A percentile compares a stretch with the other conserved stretches of the same genome.
These are phyloP conservation scores for Ramalina peruviana DNA, from an alignment of 495 filamentous ascomycete species.

Conservation along the genomic window DNA sequence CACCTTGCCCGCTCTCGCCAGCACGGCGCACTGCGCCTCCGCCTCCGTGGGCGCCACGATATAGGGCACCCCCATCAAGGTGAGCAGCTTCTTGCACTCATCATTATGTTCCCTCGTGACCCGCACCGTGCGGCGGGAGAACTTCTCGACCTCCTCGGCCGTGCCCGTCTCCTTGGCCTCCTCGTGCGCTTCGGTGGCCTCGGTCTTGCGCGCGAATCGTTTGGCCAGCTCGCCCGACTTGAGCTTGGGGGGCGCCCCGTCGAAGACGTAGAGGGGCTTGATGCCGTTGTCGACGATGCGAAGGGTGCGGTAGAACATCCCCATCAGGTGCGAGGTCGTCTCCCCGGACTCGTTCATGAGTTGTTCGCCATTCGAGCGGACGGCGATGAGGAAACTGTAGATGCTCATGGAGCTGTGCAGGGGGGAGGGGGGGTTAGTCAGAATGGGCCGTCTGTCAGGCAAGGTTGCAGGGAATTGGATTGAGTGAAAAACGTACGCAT, in stretches of 20 bases:
- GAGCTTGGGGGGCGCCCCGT: slow-evolving; percentile 89
- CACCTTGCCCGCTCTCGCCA: slow-evolving; percentile 86
- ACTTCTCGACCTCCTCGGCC: slow-evolving; percentile 94
- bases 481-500: slow-evolving; percentile 53
- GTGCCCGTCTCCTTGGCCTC: slow-evolving; percentile 97
- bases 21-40: slow-evolving; percentile 86
- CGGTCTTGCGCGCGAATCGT: slow-evolving; percentile 78
- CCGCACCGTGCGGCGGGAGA: slow-evolving; percentile 82
- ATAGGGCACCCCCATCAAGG: slow-evolving; percentile 90
- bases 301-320: slow-evolving; percentile 97
- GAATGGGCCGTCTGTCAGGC: not conserved
- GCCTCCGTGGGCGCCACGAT: slow-evolving; percentile 93
- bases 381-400: slow-evolving; percentile 95
- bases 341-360: slow-evolving; percentile 87
- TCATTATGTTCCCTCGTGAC: slow-evolving; percentile 94
- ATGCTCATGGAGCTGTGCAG: slow-evolving; percentile 82
- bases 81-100: slow-evolving; percentile 81
- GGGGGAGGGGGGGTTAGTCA: no score
- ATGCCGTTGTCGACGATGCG: slow-evolving; percentile 98
- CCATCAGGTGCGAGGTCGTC: slow-evolving; percentile 96
- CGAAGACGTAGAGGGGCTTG: slow-evolving; percentile 96
- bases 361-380: slow-evolving; percentile 91
- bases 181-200: slow-evolving; percentile 75
- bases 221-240: slow-evolving; percentile 94
- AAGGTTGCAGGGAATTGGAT: not conserved